These are phyloP conservation scores for Prorocentrum cordatum DNA, from an alignment of 169 alveolate species.

Conservation along the genomic window DNA sequence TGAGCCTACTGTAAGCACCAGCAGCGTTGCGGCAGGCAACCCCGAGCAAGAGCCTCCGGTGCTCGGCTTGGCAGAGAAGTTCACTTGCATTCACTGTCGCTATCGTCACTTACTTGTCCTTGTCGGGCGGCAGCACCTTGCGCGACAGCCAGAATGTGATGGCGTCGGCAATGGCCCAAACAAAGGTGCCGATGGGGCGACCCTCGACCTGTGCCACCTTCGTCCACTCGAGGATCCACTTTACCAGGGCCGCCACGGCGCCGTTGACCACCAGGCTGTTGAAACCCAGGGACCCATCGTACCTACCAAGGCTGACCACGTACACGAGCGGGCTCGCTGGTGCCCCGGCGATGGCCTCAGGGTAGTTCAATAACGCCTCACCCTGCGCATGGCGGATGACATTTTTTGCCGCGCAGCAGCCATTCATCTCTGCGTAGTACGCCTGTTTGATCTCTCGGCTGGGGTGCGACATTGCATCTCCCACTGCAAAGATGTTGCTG, in stretches of 20 bases:
- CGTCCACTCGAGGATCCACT: background rate
- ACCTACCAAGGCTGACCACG: background rate
- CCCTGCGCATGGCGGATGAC: background rate
- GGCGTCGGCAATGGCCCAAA: background rate
- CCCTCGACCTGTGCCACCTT: background rate
- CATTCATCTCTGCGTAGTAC: background rate
- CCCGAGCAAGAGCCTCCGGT: no score
- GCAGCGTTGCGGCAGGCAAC: no score
- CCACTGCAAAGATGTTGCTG: background rate
- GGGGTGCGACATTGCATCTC: background rate
- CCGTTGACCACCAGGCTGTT: background rate
- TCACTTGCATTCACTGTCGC: no score
- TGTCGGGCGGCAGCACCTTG: no score
- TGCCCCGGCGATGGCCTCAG: background rate
- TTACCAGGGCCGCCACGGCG: background rate
- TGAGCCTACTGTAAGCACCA: no score
- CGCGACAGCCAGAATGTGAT: background rate
- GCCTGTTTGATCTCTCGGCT: background rate
- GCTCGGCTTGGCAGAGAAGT: no score
- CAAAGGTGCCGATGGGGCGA: background rate
- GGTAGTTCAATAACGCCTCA: background rate
- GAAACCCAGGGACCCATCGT: background rate
- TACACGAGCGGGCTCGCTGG: background rate
- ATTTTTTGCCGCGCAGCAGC: background rate
- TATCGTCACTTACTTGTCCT: no score